Evolutionary conservation across 495 filamentous ascomycete genomes (phyloP).

Genomic region (Penicillium roqueforti): DNA sequence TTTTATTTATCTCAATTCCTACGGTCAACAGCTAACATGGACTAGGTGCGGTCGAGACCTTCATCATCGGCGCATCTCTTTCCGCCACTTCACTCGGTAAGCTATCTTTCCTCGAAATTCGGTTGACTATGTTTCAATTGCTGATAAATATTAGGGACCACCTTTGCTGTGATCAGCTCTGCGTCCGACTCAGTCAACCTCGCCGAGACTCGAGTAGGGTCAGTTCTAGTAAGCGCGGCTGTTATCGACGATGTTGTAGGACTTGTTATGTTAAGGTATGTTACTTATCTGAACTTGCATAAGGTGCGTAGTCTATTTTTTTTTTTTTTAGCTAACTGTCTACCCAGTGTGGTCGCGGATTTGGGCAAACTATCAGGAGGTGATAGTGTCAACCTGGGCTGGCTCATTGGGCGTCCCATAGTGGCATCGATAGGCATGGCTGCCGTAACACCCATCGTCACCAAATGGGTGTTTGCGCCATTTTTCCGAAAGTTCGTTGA

Average conservation of each 20-base stretch:
- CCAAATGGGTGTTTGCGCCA: conserved; percentile 45
- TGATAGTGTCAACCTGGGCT: conserved; percentile 29
- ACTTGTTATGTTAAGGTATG: conserved; percentile 62
- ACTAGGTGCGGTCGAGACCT: conserved; percentile 34
- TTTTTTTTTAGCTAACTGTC: conserved; percentile 2
- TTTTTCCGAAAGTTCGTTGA: conserved; percentile 33
- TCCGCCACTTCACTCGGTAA: conserved; percentile 35
- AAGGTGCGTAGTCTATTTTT: neutral
- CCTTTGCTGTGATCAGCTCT: conserved; percentile 33
- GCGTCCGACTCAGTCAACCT: conserved; percentile 26
- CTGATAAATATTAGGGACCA: conserved; percentile 22
- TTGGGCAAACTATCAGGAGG: conserved; percentile 33
- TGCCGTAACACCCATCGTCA: conserved; percentile 41
- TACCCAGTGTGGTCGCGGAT: conserved; percentile 46
- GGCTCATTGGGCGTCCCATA: conserved; percentile 51
- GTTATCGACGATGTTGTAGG: conserved; percentile 83
- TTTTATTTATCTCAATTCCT: neutral
- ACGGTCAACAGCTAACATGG: conserved; percentile 1
- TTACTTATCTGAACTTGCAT: neutral
- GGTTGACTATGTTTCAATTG: neutral
- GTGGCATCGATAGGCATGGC: conserved; percentile 54
- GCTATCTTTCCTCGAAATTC: neutral
- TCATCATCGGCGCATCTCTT: conserved; percentile 34
- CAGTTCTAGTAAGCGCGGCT: conserved; percentile 53
- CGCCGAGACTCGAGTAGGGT: conserved; percentile 30